These are phyloP conservation scores for Starmerella davenportii DNA, from an alignment of 805 yeast genomes.

Conservation along the genomic window DNA sequence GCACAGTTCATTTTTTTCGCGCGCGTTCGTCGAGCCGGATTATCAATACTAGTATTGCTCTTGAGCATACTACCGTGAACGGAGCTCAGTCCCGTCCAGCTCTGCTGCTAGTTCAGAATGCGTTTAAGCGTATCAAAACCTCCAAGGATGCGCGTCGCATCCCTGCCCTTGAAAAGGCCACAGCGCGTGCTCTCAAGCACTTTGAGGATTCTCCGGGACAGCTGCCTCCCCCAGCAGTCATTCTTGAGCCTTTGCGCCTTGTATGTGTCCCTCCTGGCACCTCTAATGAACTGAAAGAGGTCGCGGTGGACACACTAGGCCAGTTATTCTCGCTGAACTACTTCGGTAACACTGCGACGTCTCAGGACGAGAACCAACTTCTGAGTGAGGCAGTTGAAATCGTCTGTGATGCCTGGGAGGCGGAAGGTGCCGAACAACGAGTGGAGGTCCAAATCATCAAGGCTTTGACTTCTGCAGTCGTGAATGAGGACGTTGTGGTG, in stretches of 20 bases:
- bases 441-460: conserved; percentile 85
- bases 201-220: conserved; percentile 17
- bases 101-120: conserved; percentile 33
- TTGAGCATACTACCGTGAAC: conserved; percentile 12
- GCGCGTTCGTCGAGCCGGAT: conserved; percentile 4
- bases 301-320: conserved; percentile 70
- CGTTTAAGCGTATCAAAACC: conserved; percentile 38
- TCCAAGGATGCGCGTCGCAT: conserved; percentile 44
- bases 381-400: conserved; percentile 74
- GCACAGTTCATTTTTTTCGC: background rate
- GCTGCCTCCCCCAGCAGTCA: conserved; percentile 30
- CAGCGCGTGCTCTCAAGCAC: conserved; percentile 22
- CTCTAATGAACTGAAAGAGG: conserved; percentile 44
- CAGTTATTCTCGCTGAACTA: conserved; percentile 76
- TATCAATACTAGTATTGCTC: conserved; percentile 10
- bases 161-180: conserved; percentile 24
- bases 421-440: conserved; percentile 78
- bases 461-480: conserved; percentile 74
- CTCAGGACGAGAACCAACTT: conserved; percentile 27
- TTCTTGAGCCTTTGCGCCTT: conserved; percentile 62
- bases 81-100: conserved; percentile 20
- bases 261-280: conserved; percentile 45
- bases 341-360: conserved; percentile 30
- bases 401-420: conserved; percentile 69
- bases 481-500: conserved; percentile 62